Conservation (phyloP, 1,284 basidiomycete genomes). For the Trametes versicolor region DNA sequence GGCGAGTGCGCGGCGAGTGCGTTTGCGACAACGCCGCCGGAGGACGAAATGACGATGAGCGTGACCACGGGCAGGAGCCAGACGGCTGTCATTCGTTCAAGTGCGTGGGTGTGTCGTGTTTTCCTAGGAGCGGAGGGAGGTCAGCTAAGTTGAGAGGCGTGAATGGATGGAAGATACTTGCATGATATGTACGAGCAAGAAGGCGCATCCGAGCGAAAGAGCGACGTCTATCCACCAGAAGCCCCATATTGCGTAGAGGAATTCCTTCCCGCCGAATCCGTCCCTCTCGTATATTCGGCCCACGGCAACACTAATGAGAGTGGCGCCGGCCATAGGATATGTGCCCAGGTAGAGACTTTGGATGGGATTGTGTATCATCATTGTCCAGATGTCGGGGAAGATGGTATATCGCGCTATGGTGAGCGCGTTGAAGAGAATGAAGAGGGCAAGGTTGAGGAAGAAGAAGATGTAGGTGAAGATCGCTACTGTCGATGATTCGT, state of each 20-base stretch:
- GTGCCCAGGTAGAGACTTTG: conserved; percentile 71
- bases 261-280: conserved; percentile 54
- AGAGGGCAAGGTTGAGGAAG: conserved; percentile 63
- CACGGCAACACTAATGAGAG: conserved; percentile 51
- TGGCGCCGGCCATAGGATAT: conserved; percentile 68
- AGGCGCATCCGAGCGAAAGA: conserved; percentile 58
- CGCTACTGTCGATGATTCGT: conserved; percentile 41
- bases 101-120: conserved; percentile 59
- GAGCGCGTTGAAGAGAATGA: conserved; percentile 54
- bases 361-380: conserved; percentile 57
- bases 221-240: conserved; percentile 70
- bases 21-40: conserved; percentile 62
- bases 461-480: conserved; percentile 56
- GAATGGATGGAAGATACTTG: conserved; percentile 37
- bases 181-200: conserved; percentile 67
- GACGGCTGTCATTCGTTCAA: conserved; percentile 56
- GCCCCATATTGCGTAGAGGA: conserved; percentile 62
- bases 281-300: conserved; percentile 42
- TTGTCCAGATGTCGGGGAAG: conserved; percentile 53
- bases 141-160: background rate
- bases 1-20: conserved; percentile 50
- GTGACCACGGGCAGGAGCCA: conserved; percentile 74
- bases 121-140: conserved; percentile 52
- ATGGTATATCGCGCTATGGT: conserved; percentile 57
- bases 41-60: conserved; percentile 66